Conservation (phyloP, 257 asterid species). For the Ophiorrhiza pumila region DNA sequence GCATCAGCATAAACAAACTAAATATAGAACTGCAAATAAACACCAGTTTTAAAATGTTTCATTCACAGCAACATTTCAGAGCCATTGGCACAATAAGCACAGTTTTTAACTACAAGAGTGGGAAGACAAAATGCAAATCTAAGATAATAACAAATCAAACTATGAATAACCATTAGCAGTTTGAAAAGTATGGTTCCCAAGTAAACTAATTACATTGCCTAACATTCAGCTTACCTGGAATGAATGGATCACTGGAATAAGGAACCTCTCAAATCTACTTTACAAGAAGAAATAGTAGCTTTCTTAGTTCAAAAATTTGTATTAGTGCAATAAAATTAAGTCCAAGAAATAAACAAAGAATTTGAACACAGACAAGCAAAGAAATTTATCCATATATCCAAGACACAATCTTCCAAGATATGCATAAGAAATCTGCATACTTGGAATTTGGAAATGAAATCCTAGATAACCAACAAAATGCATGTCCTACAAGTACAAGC, state of each 20-base stretch:
- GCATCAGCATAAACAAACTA: constrained; percentile 7
- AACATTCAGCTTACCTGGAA: not conserved
- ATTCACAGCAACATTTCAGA: not conserved
- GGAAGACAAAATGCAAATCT: not conserved
- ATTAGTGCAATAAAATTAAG: not conserved
- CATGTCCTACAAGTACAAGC: not conserved
- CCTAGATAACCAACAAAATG: not conserved
- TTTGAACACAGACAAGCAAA: not conserved
- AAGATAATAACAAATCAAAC: not conserved
- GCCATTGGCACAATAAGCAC: not conserved
- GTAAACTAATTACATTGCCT: not conserved
- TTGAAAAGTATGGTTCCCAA: not conserved
- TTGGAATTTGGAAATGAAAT: not conserved
- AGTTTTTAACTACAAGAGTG: not conserved
- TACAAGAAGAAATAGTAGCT: not conserved
- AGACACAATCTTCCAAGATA: not conserved
- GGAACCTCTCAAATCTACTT: not conserved
- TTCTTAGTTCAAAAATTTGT: not conserved
- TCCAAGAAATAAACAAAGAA: not conserved
- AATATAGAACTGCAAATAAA: constrained; percentile 1
- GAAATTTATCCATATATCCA: not conserved
- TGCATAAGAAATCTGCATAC: not conserved
- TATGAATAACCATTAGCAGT: not conserved
- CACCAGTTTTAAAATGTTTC: not conserved
- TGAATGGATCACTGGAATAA: not conserved